Evolutionary conservation across 495 filamentous ascomycete genomes (phyloP), one percentile per base, ranked within the genome.

Genomic region (Achaetomiella virescens): DNA sequence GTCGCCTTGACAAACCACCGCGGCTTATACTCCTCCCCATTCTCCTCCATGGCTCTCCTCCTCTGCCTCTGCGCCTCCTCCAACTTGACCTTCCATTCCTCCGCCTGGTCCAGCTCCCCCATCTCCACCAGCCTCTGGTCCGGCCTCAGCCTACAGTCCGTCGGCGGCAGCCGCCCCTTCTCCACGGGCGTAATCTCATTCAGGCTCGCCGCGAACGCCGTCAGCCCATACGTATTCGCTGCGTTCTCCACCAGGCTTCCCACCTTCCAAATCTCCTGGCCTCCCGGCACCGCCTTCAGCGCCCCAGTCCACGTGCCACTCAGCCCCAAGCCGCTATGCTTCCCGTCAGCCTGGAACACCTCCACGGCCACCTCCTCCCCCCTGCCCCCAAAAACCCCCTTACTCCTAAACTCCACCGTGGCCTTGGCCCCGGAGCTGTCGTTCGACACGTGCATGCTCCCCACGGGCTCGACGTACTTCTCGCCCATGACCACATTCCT

Each of bases 401-500:
- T 91, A 22, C 85, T 77, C 62, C 95, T 93, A 73, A 98, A 98
- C 58, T 90, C 88, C 27, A 88, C 81, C 21, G 84, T 78, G 7
- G 89, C 85, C 66, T 87, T 89, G 57, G 84, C 81, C 7, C 93
- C 90, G 0, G 84, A 87, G 9, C 80, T 82, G 59, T 98, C 95
- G 67, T 91, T 88, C 44, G 77, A 70, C 22, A 98, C 81, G 17
- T 83, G 80, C 83, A 97, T 88, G 49, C 81, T 87, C 17, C 90
- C 90, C 10, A 96, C 89, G 1, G 93, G 93, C 72, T 98, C 93
- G 29, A 97, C 86, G 66, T 97, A 98, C 72, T 97, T 97, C 73
- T 98, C 93, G 24, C 93, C 93, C 51, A 93, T 91, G 60, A 98
- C 93, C 57, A 98, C 89, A 63, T 98, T 98, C 43, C 93, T 84